These are phyloP conservation scores for Pistacia integerrima DNA, from an alignment of 345 rosid genomes.

Conservation along the genomic window DNA sequence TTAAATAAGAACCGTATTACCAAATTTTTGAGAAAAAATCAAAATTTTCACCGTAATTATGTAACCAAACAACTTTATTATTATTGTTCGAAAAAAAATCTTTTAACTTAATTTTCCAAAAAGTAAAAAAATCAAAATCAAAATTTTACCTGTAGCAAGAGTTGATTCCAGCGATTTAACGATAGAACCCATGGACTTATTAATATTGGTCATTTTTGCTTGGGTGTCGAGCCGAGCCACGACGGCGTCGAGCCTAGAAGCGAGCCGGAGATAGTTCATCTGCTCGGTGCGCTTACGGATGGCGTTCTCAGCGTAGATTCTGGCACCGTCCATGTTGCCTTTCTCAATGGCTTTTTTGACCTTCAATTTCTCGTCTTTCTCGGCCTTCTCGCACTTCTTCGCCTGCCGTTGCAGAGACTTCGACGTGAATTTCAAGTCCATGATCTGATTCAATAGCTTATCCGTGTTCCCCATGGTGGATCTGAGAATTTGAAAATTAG, in stretches of 20 bases:
- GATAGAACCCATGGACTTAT: constrained; percentile 82
- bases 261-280: constrained; percentile 93
- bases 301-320: constrained; percentile 97
- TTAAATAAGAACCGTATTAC: not conserved
- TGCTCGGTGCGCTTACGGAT: constrained; percentile 95
- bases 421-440: constrained; percentile 91
- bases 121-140: not conserved
- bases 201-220: constrained; percentile 92
- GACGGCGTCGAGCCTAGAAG: constrained; percentile 94
- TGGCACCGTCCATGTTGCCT: constrained; percentile 97
- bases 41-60: too few species aligned
- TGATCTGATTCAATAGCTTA: constrained; percentile 91
- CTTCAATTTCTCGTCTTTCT: constrained; percentile 93
- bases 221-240: constrained; percentile 94
- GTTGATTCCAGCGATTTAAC: constrained; percentile 95
- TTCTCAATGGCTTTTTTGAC: constrained; percentile 98
- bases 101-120: not conserved
- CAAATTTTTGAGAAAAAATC: too few species aligned
- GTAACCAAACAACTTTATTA: too few species aligned
- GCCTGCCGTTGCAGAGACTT: constrained; percentile 91
- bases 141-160: constrained; percentile 69
- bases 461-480: constrained; percentile 82
- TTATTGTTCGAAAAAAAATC: too few species aligned
- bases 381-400: constrained; percentile 98
- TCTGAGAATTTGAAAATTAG: constrained; percentile 15